Evolutionary conservation across 1,139 yeast genomes (phyloP).

Genomic region (Geotrichum reessii): DNA sequence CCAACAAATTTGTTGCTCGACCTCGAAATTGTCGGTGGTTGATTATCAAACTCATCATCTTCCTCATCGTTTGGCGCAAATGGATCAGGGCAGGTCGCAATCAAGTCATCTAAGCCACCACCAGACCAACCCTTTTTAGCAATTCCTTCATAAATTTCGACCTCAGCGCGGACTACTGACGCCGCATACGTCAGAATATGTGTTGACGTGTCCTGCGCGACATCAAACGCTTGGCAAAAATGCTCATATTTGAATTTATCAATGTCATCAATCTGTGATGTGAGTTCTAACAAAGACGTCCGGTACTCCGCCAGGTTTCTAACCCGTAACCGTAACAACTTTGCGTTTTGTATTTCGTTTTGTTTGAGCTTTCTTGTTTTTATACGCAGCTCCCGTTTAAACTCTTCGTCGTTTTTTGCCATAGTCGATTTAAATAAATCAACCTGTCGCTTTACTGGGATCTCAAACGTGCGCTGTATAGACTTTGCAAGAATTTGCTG

Average conservation of each 20-base stretch:
- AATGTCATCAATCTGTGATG: constrained; percentile 70
- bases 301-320: constrained; percentile 57
- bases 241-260: constrained; percentile 71
- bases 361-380: constrained; percentile 49
- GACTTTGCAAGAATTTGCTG: constrained; percentile 62
- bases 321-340: constrained; percentile 45
- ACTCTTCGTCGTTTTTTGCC: constrained; percentile 45
- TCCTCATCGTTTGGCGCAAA: constrained; percentile 32
- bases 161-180: constrained; percentile 66
- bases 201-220: constrained; percentile 55
- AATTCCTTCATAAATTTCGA: constrained; percentile 72
- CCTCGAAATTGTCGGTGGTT: constrained; percentile 2
- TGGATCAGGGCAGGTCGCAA: constrained; percentile 42
- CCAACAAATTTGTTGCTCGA: constrained; percentile 7
- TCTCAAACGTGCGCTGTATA: constrained; percentile 48
- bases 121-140: constrained; percentile 86
- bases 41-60: constrained; percentile 15
- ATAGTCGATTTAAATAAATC: constrained; percentile 23
- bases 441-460: constrained; percentile 43
- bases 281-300: constrained; percentile 57
- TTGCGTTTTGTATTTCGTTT: constrained; percentile 53
- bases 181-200: constrained; percentile 54
- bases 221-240: constrained; percentile 52
- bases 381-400: constrained; percentile 51
- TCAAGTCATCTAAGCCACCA: constrained; percentile 69